Evolutionary conservation across 768 basidiomycete species (phyloP), one percentile per base, ranked within the genome.

Genomic region (Psilocybe subaeruginosa): DNA sequence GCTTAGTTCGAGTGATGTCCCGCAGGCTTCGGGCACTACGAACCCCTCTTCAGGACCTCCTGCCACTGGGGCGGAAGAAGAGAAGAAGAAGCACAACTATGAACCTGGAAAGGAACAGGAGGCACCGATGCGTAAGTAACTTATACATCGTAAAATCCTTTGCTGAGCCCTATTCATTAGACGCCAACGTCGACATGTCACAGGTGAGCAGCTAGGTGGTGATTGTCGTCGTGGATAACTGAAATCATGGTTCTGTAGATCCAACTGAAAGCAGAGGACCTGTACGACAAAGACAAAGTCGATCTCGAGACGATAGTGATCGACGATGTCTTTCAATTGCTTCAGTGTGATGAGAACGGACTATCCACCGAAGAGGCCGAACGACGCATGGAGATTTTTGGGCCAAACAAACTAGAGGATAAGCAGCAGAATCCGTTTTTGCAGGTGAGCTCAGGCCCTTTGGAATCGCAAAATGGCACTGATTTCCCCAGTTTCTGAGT

Each of bases 221-320:
- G 33, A 12, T 3, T 6, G 12, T 19, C n/a, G 7, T 16, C 8
- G 16, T 19, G 5, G 0, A 27, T 30, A 14, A 9, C 41, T 51
- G 9, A 55, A 29, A 48, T 51, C 9, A 35, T 7, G 1, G 3
- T 29, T 54, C 54, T 47, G 12, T 53, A 81, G 86, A 95, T 96
- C 60, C 90, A 94, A 75, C 82, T 96, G 65, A 94, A 87, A 73
- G 92, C 93, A 2, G 93, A 95, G 73, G 94, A 96, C 74, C 80
- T 95, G 45, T 98, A 97, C 75, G 95, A 97, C 78, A 97, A 96
- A 80, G 97, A 98, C 77, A 99, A 99, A 82, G 97, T 99, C 77
- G 97, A 99, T 76, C 83, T 99, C 58, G 97, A 98, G 80, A 96
- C 95, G 17, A 90, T 99, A 66, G 91, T 93, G 63, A 91, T 99